Evolutionary conservation across 202 grass and related monocot genomes (phyloP).

Genomic region (Panicum virgatum): DNA sequence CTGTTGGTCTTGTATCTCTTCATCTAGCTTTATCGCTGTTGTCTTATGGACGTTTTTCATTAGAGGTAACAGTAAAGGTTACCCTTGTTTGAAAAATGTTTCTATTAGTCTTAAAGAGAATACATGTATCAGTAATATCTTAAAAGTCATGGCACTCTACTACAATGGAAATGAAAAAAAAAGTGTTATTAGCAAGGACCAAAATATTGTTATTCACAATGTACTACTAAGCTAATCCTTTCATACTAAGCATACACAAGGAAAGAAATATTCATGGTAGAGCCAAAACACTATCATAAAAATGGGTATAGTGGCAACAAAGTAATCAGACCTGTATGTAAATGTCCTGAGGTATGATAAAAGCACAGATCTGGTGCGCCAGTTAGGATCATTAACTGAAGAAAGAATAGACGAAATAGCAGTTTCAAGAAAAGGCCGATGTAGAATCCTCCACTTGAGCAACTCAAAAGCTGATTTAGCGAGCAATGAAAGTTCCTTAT

Average conservation of each 20-base stretch:
- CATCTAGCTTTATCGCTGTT: not conserved
- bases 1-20: constrained; percentile 8
- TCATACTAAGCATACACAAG: not conserved
- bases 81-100: not conserved
- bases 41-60: not conserved
- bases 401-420: constrained; percentile 74
- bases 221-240: constrained; percentile 3
- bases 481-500: constrained; percentile 85
- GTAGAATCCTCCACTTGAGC: constrained; percentile 80
- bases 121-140: constrained; percentile 5
- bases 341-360: constrained; percentile 82
- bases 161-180: not conserved
- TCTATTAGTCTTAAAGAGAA: not conserved
- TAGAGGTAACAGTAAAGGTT: not conserved
- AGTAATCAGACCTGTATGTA: constrained; percentile 81
- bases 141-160: not conserved
- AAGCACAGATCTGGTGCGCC: constrained; percentile 86
- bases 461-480: constrained; percentile 93
- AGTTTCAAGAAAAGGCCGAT: constrained; percentile 72
- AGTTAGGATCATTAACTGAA: constrained; percentile 79
- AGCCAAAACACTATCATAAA: not conserved
- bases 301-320: not conserved
- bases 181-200: not conserved
- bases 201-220: not conserved
- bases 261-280: not conserved